phyloP scores from a whole-genome alignment of 164 flowering plant genomes.

The Cinnamomum chago region DNA sequence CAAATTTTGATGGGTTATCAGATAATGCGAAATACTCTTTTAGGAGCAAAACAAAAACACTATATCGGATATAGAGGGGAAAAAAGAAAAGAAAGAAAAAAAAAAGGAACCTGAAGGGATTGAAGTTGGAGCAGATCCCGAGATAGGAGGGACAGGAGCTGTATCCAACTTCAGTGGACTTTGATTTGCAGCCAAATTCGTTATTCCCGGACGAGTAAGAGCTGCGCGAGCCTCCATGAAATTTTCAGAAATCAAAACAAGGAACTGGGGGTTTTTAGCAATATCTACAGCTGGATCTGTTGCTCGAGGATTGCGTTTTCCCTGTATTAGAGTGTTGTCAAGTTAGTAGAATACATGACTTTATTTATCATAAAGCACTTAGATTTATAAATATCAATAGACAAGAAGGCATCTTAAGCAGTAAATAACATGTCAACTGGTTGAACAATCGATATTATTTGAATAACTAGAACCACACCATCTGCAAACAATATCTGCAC shows the following conservation, averaged over 20 bases:
- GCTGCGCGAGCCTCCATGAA: conserved; percentile 90
- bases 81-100: too few species aligned
- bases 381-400: too few species aligned
- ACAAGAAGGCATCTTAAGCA: too few species aligned
- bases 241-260: conserved; percentile 74
- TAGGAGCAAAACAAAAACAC: not conserved
- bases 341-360: conserved; percentile 10
- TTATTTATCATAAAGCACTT: not conserved
- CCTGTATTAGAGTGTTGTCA: conserved; percentile 36
- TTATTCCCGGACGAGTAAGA: conserved; percentile 60
- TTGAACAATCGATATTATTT: too few species aligned
- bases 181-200: conserved; percentile 52
- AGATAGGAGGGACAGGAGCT: conserved; percentile 43
- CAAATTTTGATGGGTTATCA: not conserved
- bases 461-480: too few species aligned
- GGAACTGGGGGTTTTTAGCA: conserved; percentile 62
- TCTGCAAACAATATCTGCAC: too few species aligned
- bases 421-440: too few species aligned
- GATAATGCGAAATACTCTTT: not conserved
- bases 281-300: conserved; percentile 65
- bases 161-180: conserved; percentile 64
- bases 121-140: conserved; percentile 60
- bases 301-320: conserved; percentile 60
- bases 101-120: conserved; percentile 52
- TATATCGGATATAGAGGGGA: not conserved